Evolutionary conservation across 2,329 filamentous ascomycete genomes (phyloP), one percentile per base, ranked within the genome.

Genomic region (Penicillium hordei): DNA sequence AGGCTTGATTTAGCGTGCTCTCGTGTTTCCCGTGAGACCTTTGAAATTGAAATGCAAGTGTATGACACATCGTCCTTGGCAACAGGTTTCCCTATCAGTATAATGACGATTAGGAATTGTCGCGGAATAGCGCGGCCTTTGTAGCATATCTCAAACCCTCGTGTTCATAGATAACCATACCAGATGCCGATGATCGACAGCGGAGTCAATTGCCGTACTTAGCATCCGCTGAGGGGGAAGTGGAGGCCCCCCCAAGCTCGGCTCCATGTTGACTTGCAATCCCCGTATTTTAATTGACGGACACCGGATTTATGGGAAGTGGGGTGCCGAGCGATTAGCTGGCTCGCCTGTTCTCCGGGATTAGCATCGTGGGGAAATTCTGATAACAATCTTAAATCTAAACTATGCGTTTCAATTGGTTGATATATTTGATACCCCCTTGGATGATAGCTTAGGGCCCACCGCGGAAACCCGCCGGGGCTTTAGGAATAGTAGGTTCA

Each of bases 401-500:
- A 46, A 23, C 25, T 4, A 5, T 10, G 12, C 6, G 8, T 7
- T 9, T n/a, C 33, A 9, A 46, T 53, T 53, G 42, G 51, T 46
- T 2, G 42, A 38, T 7, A 10, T 3, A 23, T 10, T 46, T 48
- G 42, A 52, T 23, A 39, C 49, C 23, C 23, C 21, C n/a, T 33
- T 33, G 25, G 23, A 53, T 23, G 38, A 39, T 39, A 23, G 7
- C n/a, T 21, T 48, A 38, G 23, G 21, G 27, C 1, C 61, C 57
- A 60, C 59, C 1, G 57, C 59, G 57, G 61, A 63, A 63, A 45
- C 12, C 5, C 4, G n/a, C 52, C 57, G 13, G 33, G 53, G 31
- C 13, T 12, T 52, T 52, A 12, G 33, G 52, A 58, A 57, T 58
- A 39, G 57, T 48, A 57, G 33, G 56, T 61, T 58, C 38, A 58